phyloP scores from a whole-genome alignment of 75 land plant species.

The Pseudotsuga menziesii region DNA sequence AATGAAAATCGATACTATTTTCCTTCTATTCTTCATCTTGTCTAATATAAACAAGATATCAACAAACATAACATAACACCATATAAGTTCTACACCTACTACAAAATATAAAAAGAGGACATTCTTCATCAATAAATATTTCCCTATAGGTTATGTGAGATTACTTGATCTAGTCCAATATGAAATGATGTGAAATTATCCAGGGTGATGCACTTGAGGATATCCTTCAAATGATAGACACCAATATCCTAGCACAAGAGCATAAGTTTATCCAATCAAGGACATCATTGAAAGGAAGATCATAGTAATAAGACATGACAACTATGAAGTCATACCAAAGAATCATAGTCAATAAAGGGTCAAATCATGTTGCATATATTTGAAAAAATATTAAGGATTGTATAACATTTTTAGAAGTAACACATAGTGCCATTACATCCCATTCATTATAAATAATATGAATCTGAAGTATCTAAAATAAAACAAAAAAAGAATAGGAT shows the following conservation, averaged over 20 bases:
- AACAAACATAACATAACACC: background rate
- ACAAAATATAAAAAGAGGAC: constrained; percentile 2
- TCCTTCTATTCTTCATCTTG: too few species aligned
- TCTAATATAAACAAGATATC: too few species aligned
- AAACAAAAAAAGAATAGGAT: background rate
- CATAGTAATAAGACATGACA: constrained; percentile 82
- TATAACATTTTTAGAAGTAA: too few species aligned
- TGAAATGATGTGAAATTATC: constrained; percentile 50
- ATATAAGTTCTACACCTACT: background rate
- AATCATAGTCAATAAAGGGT: background rate
- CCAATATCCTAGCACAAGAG: constrained; percentile 74
- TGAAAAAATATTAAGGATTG: background rate
- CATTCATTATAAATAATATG: background rate
- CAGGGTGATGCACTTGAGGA: constrained; percentile 51
- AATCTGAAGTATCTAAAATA: background rate
- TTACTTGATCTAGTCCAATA: constrained; percentile 50
- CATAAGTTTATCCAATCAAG: constrained; percentile 78
- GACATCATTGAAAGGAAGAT: constrained; percentile 91
- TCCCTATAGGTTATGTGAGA: background rate
- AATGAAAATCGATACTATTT: too few species aligned
- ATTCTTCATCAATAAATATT: constrained; percentile 1
- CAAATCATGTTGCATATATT: background rate
- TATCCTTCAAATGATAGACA: constrained; percentile 65
- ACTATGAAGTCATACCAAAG: constrained; percentile 36
- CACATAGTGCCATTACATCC: too few species aligned